These are phyloP conservation scores for Sclerotinia borealis DNA, from an alignment of 2,329 filamentous ascomycete species.

Conservation along the genomic window DNA sequence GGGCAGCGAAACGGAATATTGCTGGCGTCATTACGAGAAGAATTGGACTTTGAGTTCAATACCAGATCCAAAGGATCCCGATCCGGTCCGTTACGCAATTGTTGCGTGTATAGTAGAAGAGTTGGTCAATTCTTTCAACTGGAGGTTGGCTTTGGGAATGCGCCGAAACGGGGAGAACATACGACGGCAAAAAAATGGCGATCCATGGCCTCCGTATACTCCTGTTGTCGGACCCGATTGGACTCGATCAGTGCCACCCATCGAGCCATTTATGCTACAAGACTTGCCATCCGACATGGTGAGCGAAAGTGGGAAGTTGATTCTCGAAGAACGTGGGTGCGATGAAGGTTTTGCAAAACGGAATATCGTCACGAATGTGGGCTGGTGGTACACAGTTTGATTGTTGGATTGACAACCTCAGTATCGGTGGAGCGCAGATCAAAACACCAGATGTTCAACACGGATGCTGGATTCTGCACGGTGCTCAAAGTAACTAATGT, in stretches of 20 bases:
- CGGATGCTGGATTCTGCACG: neutral
- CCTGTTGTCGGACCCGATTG: neutral
- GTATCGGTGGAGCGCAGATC: no score
- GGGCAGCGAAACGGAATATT: neutral
- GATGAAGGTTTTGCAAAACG: neutral
- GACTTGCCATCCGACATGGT: neutral
- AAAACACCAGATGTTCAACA: neutral
- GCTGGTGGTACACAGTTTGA: neutral
- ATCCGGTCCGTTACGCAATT: neutral
- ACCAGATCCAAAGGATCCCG: neutral
- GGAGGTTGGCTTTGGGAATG: neutral
- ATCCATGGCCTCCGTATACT: neutral
- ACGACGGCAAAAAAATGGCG: neutral
- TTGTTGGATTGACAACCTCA: neutral
- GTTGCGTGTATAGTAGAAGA: constrained; percentile 1
- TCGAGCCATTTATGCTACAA: neutral
- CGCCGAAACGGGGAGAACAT: neutral
- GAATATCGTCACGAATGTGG: neutral
- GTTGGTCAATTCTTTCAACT: neutral
- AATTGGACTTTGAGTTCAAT: neutral
- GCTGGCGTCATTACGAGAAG: neutral
- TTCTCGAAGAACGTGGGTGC: neutral
- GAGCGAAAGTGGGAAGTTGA: neutral
- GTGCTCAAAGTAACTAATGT: neutral
- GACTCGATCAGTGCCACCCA: neutral